Conservation (phyloP, 495 filamentous ascomycete species). For the Paragyromitra xinjiangensis region DNA sequence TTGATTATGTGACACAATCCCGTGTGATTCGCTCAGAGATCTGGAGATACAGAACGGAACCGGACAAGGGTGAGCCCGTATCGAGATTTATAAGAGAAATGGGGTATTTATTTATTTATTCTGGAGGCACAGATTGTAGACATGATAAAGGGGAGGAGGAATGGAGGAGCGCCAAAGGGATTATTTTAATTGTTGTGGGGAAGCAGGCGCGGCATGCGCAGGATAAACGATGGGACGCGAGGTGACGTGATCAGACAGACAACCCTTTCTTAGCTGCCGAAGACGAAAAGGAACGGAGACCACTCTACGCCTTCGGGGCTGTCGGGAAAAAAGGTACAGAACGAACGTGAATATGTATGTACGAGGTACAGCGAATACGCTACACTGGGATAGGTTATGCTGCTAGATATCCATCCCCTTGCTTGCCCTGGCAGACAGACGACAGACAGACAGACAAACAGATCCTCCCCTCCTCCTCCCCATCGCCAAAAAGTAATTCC, state of each 20-base stretch:
- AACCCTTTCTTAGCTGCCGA: not conserved
- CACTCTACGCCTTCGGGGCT: not conserved
- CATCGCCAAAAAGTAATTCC: conserved; percentile 52
- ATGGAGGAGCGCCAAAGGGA: not conserved
- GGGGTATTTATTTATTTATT: not conserved
- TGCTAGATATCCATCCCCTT: not conserved
- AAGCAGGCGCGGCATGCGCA: conserved; percentile 34
- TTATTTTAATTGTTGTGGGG: conserved; percentile 11
- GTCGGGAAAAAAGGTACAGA: conserved; percentile 26
- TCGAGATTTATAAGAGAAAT: conserved; percentile 47
- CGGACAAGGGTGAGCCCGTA: conserved; percentile 28
- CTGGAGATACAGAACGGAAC: conserved; percentile 28
- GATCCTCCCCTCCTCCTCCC: not conserved
- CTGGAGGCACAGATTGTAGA: conserved; percentile 11
- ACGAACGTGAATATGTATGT: not conserved
- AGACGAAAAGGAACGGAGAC: conserved; percentile 34
- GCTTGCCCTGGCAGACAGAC: too few species aligned
- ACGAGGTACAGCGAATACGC: not conserved
- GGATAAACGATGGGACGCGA: conserved; percentile 17
- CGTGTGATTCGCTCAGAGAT: conserved; percentile 30
- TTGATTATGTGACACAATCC: conserved; percentile 18
- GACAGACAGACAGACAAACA: too few species aligned
- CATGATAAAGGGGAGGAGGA: not conserved
- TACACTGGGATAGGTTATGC: conserved; percentile 2
- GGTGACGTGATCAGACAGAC: conserved; percentile 20